A percentile compares a stretch with the other conserved stretches of the same genome.
phyloP scores from a whole-genome alignment of 2,329 filamentous ascomycete species.

The Talaromyces sp. region DNA sequence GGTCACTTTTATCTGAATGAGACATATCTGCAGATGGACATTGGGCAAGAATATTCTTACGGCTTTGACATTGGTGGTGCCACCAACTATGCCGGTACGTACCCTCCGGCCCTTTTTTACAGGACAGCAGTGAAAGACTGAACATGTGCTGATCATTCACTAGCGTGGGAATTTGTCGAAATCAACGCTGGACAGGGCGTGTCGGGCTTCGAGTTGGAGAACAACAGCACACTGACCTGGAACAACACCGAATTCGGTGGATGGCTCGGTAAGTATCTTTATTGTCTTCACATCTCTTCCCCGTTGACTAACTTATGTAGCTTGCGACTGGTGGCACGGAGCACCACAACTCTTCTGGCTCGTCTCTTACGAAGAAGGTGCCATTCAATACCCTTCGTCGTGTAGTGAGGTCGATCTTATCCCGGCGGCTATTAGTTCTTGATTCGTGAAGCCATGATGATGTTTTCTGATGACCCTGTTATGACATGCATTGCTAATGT shows the following conservation, averaged over 20 bases:
- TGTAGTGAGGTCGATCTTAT: constrained; percentile 34
- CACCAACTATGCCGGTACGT: constrained; percentile 36
- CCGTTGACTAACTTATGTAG: constrained; percentile 21
- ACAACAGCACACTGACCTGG: constrained; percentile 27
- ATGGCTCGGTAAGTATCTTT: constrained; percentile 37
- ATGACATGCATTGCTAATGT: not conserved
- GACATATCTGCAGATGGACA: constrained; percentile 30
- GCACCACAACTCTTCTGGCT: constrained; percentile 40
- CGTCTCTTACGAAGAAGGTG: constrained; percentile 22
- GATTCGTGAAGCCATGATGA: constrained; percentile 19
- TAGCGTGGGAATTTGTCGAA: constrained; percentile 36
- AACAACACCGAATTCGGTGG: constrained; percentile 33
- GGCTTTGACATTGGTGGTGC: constrained; percentile 27
- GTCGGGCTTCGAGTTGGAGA: constrained; percentile 30
- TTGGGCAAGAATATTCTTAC: constrained; percentile 31
- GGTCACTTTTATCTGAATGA: constrained; percentile 32
- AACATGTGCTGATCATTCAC: not conserved
- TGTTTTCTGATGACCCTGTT: not conserved
- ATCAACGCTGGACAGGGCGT: constrained; percentile 36
- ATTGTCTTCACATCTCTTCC: not conserved
- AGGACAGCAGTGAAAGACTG: too few species aligned
- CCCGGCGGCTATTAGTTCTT: constrained; percentile 24
- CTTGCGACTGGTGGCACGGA: constrained; percentile 41
- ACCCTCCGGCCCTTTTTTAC: too few species aligned
- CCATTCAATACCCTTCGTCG: constrained; percentile 28